Evolutionary conservation across 345 rosid species (phyloP), one percentile per base, ranked within the genome.

Genomic region (Heritiera fomes): DNA sequence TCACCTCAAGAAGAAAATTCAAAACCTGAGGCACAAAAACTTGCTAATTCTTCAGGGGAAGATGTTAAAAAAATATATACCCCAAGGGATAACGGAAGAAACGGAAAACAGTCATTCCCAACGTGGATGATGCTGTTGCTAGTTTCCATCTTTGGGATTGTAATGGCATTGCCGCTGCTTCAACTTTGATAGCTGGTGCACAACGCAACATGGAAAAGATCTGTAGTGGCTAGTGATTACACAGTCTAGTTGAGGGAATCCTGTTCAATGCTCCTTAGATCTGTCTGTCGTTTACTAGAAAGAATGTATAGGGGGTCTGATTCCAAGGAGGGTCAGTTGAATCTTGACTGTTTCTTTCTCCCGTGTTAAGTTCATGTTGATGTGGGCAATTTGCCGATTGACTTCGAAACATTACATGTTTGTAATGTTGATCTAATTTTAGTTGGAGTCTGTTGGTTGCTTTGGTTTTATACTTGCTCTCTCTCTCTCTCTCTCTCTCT

Each of bases 141-240:
- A 82, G 86, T 97, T 77, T 97, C 98, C 8, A 86, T 93, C 80
- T 90, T 94, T 45, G 98, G 99, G 46, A 76, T 94, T 20, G 97
- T 97, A 75, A 97, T 97, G 99, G 95, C 99, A 1, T 84, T 97
- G 85, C 99, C 99, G 34, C 85, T 97, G 81, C 98, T 97, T 75
- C 98, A 97, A 80, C 94, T 91, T 79, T 94, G 86, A 92, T 38
- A 45, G n/a, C n/a, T 7, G 41, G 52, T 55, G 61, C 46, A 5
- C 43, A 41, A 56, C 75, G 43, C 43, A 41, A 56, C 75, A 59
- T 40, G 79, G 55, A 56, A 14, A 45, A 80, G 75, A 11, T 62
- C 58, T 67, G 67, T 74, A 82, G 64, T 58, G 73, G 62, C 79
- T 83, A 77, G 87, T 63, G 52, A 65, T 50, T 52, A 69, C 72